Conservation (phyloP, 179 eudicot genomes). For the Beta macrorhiza region DNA sequence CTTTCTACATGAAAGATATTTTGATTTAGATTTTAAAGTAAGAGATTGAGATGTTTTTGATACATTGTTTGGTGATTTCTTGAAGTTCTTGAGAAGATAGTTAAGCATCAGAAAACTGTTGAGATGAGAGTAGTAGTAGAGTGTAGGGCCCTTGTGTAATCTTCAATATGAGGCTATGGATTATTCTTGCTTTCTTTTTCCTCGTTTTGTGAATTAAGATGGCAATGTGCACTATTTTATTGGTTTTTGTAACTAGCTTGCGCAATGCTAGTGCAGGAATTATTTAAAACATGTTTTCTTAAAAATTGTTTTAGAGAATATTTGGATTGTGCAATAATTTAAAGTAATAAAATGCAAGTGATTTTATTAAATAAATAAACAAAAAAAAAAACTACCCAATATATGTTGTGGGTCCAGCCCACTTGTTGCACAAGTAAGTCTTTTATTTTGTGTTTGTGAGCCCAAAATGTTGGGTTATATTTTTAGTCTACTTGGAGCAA, state of each 20-base stretch:
- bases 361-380: too few species aligned
- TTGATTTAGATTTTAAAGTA: not conserved
- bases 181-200: not conserved
- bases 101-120: not conserved
- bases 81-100: not conserved
- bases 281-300: too few species aligned
- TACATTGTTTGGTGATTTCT: not conserved
- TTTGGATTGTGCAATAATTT: too few species aligned
- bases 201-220: not conserved
- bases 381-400: too few species aligned
- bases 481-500: too few species aligned
- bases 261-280: too few species aligned
- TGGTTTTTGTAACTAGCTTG: not conserved
- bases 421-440: too few species aligned
- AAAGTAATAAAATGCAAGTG: too few species aligned
- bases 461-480: too few species aligned
- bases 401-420: too few species aligned
- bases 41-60: not conserved
- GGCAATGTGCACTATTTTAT: not conserved
- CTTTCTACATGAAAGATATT: not conserved
- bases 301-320: too few species aligned
- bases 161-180: slow-evolving; percentile 28
- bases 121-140: not conserved
- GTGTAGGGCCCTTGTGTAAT: slow-evolving; percentile 5
- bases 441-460: too few species aligned